phyloP scores from a whole-genome alignment of 1,139 yeast species.

The Oligophagozyma castellii region DNA sequence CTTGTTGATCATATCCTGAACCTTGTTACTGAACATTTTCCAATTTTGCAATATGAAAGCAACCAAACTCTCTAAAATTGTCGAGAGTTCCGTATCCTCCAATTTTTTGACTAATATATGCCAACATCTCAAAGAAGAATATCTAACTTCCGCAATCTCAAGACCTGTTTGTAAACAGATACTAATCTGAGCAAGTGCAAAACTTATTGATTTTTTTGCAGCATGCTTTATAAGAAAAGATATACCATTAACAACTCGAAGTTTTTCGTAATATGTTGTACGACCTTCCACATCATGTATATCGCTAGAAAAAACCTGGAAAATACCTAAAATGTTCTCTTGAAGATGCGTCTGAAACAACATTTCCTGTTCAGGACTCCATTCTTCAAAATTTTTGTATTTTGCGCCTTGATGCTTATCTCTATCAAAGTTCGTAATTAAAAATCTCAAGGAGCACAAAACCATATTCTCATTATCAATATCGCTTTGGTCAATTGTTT shows the following conservation, averaged over 20 bases:
- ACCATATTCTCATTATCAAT: conserved; percentile 19
- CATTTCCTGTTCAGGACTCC: conserved; percentile 18
- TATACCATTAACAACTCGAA: conserved; percentile 61
- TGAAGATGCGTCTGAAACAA: conserved; percentile 29
- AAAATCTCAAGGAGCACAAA: conserved; percentile 18
- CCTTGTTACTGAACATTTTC: conserved; percentile 32
- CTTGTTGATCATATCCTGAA: conserved; percentile 41
- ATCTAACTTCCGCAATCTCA: conserved; percentile 47
- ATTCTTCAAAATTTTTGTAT: conserved; percentile 15
- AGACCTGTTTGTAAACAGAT: conserved; percentile 77
- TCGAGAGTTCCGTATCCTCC: conserved; percentile 37
- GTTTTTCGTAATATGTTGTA: conserved; percentile 59
- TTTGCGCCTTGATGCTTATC: conserved; percentile 18
- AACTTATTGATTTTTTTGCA: conserved; percentile 48
- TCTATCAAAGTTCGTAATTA: conserved; percentile 20
- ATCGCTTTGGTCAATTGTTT: conserved; percentile 6
- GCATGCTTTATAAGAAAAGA: conserved; percentile 45
- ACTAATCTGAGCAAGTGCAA: conserved; percentile 79
- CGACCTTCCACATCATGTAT: conserved; percentile 62
- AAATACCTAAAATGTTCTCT: conserved; percentile 59
- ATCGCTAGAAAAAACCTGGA: conserved; percentile 66
- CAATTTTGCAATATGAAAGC: conserved; percentile 57
- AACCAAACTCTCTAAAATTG: conserved; percentile 41
- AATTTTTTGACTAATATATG: conserved; percentile 37
- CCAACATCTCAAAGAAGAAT: conserved; percentile 59